These are phyloP conservation scores for Phytophthora fragariaefolia DNA, from an alignment of 352 stramenopile species.

Conservation along the genomic window DNA sequence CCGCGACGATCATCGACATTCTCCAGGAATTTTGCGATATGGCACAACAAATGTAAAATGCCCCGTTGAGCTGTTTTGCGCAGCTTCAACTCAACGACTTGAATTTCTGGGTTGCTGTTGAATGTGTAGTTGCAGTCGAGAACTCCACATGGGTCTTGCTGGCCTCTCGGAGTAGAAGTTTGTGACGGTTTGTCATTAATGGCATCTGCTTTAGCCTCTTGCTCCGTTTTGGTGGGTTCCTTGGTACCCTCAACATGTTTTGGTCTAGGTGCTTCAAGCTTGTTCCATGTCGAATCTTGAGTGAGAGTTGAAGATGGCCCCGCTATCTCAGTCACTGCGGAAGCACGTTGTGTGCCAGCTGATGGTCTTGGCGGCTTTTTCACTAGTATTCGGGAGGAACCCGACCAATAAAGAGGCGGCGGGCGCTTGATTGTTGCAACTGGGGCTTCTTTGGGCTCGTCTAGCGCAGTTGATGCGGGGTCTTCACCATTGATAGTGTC, in stretches of 20 bases:
- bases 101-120: slow-evolving; percentile 76
- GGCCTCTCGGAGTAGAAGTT: neutral
- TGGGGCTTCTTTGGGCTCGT: neutral
- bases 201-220: neutral
- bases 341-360: slow-evolving; percentile 25
- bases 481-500: neutral
- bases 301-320: neutral
- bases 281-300: slow-evolving; percentile 20
- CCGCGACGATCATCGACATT: slow-evolving; percentile 32
- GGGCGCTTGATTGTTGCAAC: slow-evolving; percentile 12
- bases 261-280: no score
- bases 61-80: slow-evolving; percentile 71
- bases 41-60: slow-evolving; percentile 67
- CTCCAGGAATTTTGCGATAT: slow-evolving; percentile 80
- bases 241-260: neutral
- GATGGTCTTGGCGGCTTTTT: slow-evolving; percentile 21
- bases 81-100: slow-evolving; percentile 88
- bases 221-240: neutral
- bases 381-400: slow-evolving; percentile 5
- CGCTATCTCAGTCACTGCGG: slow-evolving; percentile 5
- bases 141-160: neutral
- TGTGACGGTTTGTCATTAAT: neutral
- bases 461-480: neutral
- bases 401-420: slow-evolving; percentile 19
- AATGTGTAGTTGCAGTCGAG: slow-evolving; percentile 87